A percentile compares a stretch with the other conserved stretches of the same genome.
Evolutionary conservation across 1,284 basidiomycete genomes (phyloP).

Genomic region (Trichosporon ovoides): DNA sequence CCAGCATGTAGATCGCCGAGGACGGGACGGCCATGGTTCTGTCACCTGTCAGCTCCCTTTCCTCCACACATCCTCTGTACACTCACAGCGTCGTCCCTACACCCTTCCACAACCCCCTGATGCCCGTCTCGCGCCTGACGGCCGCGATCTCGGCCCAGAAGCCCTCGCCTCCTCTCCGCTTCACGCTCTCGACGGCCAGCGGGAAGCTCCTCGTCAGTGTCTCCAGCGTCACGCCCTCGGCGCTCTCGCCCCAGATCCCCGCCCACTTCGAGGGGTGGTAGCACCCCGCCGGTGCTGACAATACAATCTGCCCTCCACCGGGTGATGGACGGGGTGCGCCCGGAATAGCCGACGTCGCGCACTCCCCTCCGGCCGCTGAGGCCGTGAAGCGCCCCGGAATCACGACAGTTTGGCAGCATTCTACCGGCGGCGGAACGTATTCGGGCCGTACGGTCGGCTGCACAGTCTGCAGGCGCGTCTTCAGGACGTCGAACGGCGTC

Average conservation of each 20-base stretch:
- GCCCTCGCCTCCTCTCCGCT: too few relatives aligned
- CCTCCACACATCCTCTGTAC: background rate
- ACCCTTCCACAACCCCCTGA: constrained; percentile 81
- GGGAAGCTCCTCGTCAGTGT: constrained; percentile 23
- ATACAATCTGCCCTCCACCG: background rate
- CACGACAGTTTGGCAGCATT: constrained; percentile 42
- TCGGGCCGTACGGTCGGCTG: constrained; percentile 30
- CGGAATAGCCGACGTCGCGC: constrained; percentile 16
- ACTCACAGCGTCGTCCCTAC: constrained; percentile 78
- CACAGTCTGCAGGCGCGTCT: constrained; percentile 48
- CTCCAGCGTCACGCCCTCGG: constrained; percentile 31
- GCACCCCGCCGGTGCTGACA: constrained; percentile 40
- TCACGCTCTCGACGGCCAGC: constrained; percentile 4
- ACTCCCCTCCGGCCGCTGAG: background rate
- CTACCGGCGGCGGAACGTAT: constrained; percentile 18
- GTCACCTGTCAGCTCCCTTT: constrained; percentile 4
- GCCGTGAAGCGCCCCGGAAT: constrained; percentile 8
- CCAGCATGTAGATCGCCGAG: constrained; percentile 90
- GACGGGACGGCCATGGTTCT: constrained; percentile 89
- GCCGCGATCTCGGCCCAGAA: constrained; percentile 74
- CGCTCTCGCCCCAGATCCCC: constrained; percentile 46
- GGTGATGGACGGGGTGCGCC: constrained; percentile 12
- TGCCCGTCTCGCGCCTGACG: constrained; percentile 69
- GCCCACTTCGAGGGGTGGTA: constrained; percentile 48
- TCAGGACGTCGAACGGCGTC: constrained; percentile 51